phyloP scores from a whole-genome alignment of 2,329 filamentous ascomycete genomes.

The Sordariomycetes sp. region DNA sequence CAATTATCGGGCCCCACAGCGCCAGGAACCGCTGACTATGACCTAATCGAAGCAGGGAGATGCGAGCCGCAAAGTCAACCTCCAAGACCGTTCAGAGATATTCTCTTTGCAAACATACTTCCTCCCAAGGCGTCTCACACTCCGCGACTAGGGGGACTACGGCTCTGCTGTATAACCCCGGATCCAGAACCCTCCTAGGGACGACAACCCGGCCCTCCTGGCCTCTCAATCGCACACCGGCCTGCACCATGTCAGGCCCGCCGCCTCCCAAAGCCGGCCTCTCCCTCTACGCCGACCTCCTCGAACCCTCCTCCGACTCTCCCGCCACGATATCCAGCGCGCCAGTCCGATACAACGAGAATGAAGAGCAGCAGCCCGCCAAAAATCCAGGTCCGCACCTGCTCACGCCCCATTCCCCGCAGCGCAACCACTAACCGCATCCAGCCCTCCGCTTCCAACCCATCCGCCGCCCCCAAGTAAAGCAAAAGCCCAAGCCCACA shows the following conservation, averaged over 20 bases:
- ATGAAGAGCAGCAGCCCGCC: slow-evolving; percentile 30
- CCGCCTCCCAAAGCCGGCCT: slow-evolving; percentile 37
- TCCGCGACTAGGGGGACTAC: not conserved
- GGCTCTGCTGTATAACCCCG: not conserved
- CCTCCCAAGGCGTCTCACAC: not conserved
- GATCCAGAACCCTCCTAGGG: not conserved
- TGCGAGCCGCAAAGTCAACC: not conserved
- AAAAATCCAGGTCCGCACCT: slow-evolving; percentile 35
- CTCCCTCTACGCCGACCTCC: slow-evolving; percentile 77
- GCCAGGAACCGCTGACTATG: no score
- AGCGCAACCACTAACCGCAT: slow-evolving; percentile 12
- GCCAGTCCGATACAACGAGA: slow-evolving; percentile 60
- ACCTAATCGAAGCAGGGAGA: no score
- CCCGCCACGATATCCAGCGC: slow-evolving; percentile 63
- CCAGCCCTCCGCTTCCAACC: slow-evolving; percentile 76
- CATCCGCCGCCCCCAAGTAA: slow-evolving; percentile 63
- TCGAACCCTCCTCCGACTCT: slow-evolving; percentile 44
- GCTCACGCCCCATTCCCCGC: not conserved
- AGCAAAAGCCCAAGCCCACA: slow-evolving; percentile 48
- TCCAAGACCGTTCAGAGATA: not conserved
- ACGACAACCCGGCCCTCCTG: not conserved
- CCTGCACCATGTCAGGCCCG: slow-evolving; percentile 4
- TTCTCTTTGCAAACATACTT: not conserved
- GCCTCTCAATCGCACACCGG: not conserved
- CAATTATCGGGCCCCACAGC: not conserved